Evolutionary conservation across 768 basidiomycete genomes (phyloP).

Genomic region (Russula compacta): DNA sequence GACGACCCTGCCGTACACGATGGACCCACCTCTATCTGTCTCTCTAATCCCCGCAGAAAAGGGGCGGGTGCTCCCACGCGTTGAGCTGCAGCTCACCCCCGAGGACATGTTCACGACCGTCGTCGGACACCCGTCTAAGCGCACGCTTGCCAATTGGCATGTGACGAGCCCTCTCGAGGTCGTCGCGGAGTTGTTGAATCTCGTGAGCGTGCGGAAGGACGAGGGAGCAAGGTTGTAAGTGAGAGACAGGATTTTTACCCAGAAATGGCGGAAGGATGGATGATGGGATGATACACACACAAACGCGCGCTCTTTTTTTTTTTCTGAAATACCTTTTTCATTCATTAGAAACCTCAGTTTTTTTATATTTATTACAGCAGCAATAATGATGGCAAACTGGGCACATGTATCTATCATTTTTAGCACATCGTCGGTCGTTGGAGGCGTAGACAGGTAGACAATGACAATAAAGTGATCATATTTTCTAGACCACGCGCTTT

Average conservation of each 20-base stretch:
- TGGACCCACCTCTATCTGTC: constrained; percentile 51
- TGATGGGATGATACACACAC: too few species aligned
- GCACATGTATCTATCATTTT: too few species aligned
- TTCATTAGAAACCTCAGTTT: too few species aligned
- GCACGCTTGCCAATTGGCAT: constrained; percentile 88
- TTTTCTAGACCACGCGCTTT: too few species aligned
- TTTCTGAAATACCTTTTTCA: too few species aligned
- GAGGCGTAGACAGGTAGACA: too few species aligned
- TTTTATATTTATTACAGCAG: too few species aligned
- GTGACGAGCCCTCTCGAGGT: constrained; percentile 84
- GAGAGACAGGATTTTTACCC: background rate
- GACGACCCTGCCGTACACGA: constrained; percentile 19
- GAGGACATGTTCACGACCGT: constrained; percentile 85
- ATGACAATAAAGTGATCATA: too few species aligned
- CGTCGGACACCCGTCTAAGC: constrained; percentile 84
- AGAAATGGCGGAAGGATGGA: background rate
- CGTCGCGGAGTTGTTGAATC: constrained; percentile 64
- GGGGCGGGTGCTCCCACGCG: constrained; percentile 30
- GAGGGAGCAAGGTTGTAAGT: background rate
- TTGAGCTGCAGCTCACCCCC: constrained; percentile 54
- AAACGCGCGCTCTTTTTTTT: too few species aligned
- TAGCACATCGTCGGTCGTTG: too few species aligned
- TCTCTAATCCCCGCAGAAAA: constrained; percentile 29
- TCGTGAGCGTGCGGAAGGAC: constrained; percentile 34
- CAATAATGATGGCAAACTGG: too few species aligned